Base-by-base conservation (phyloP, 1,284 basidiomycete genomes). In the Tilletiopsis washingtonensis region DNA sequence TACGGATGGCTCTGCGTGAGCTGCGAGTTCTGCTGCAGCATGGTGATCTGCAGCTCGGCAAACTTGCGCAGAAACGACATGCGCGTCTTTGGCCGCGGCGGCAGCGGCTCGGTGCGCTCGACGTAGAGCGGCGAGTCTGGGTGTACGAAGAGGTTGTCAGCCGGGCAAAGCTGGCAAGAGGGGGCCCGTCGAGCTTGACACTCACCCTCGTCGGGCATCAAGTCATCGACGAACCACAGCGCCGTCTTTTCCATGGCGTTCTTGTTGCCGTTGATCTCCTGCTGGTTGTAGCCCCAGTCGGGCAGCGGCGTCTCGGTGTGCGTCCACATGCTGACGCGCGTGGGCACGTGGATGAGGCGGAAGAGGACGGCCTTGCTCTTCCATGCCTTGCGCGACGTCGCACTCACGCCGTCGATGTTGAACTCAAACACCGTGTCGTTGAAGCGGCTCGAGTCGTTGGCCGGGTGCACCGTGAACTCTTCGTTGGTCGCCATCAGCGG, bases 261-360 rank as follows among this genome's bases (percentile, higher is more conserved):
- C 79, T 97, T 99, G 78, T 96, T 91, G 0, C 94, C 94, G 68
- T 99, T 98, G 61, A 99, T 82, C 71, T 98, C 94, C 69, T 97
- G 91, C 75, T 98, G 94, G 67, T 85, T 86, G 78, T 84, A 91
- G 1, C 84, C 94, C 94, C 94, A 98, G 1, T 91, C 91, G 0
- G 94, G 94, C 11, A 99, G 78, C 42, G 82, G 80, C 15, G 74
- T 63, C 48, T 84, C 81, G 11, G 80, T 65, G 70, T 93, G 87
- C 5, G 91, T 96, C 91, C 90, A 97, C 78, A 99, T 81, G 1
- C 85, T 82, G 26, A 98, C 94, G 67, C 82, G 84, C 1, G 94
- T 98, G 5, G 84, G 81, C 3, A 87, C 80, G 74, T 99, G 94
- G 19, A 93, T 77, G 17, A 73, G 56, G n/a, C 62, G 59, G 53